Evolutionary conservation across 208 protist species (phyloP).

Genomic region (Acanthamoeba divionensis): DNA sequence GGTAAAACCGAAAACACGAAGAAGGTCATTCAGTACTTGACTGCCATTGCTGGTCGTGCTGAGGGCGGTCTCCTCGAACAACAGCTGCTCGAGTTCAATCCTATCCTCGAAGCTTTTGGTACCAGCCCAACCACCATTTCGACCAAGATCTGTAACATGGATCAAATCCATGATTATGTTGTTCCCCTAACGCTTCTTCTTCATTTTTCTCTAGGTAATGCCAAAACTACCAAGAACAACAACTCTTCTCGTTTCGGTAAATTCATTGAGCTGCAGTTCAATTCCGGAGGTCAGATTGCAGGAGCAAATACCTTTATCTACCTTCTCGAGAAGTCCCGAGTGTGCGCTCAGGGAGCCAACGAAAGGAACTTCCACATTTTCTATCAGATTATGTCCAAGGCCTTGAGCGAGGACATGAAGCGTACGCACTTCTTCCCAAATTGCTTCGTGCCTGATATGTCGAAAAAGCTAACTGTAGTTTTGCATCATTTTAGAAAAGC

Average conservation of each 20-base stretch:
- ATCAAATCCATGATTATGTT: too few species aligned
- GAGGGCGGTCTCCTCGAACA: conserved; percentile 55
- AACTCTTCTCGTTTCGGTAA: conserved; percentile 81
- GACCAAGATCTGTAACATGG: too few species aligned
- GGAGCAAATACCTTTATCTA: conserved; percentile 68
- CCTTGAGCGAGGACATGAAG: too few species aligned
- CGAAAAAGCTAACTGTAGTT: too few species aligned
- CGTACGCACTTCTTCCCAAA: too few species aligned
- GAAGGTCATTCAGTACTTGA: conserved; percentile 79
- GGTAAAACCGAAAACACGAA: conserved; percentile 82
- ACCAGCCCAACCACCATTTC: too few species aligned
- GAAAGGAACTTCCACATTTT: conserved; percentile 96
- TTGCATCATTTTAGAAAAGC: too few species aligned
- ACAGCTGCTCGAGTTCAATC: conserved; percentile 73
- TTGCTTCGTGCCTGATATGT: too few species aligned
- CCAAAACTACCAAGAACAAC: conserved; percentile 75
- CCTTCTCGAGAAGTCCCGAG: conserved; percentile 70
- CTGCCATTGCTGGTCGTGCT: not conserved
- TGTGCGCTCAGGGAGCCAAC: conserved; percentile 65
- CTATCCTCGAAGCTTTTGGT: conserved; percentile 69
- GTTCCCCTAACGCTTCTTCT: too few species aligned
- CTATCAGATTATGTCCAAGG: conserved; percentile 81
- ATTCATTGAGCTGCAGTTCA: conserved; percentile 75
- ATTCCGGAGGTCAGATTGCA: conserved; percentile 59
- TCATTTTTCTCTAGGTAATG: too few species aligned